Evolutionary conservation across 257 asterid genomes (phyloP).

Genomic region (Nicotiana tomentosiformis): DNA sequence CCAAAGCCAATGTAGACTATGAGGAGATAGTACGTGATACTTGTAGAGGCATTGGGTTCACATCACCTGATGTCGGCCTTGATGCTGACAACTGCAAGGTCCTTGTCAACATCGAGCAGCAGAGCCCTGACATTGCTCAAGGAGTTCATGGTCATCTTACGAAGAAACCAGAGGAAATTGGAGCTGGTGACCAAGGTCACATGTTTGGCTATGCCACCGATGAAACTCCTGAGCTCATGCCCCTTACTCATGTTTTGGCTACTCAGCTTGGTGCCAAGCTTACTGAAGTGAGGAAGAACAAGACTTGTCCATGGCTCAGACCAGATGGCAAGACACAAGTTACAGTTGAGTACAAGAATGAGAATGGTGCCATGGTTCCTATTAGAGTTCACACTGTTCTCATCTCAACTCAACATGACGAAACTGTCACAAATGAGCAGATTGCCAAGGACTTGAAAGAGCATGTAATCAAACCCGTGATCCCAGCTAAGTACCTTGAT

Average conservation of each 20-base stretch:
- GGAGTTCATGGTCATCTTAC: conserved; percentile 86
- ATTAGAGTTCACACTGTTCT: conserved; percentile 71
- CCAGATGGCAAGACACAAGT: conserved; percentile 86
- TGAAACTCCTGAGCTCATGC: conserved; percentile 82
- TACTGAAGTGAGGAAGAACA: conserved; percentile 80
- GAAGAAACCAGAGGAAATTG: conserved; percentile 81
- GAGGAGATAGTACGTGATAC: conserved; percentile 75
- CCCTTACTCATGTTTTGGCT: conserved; percentile 82
- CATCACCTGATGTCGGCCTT: conserved; percentile 67
- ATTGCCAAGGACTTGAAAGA: conserved; percentile 62
- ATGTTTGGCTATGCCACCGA: conserved; percentile 87
- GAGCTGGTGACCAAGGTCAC: conserved; percentile 86
- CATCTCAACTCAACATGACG: conserved; percentile 80
- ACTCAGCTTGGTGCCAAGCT: conserved; percentile 84
- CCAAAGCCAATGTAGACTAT: conserved; percentile 59
- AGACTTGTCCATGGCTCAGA: conserved; percentile 69
- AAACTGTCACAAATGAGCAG: conserved; percentile 69
- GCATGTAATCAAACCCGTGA: conserved; percentile 74
- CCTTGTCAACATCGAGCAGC: conserved; percentile 77
- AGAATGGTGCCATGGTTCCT: conserved; percentile 69
- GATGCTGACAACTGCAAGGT: conserved; percentile 83
- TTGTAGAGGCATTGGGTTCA: conserved; percentile 77
- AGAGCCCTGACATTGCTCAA: conserved; percentile 88
- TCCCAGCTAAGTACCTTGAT: conserved; percentile 70
- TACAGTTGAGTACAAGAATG: conserved; percentile 69